Base-by-base conservation (phyloP, 2,329 filamentous ascomycete genomes). In the Pyricularia pennisetigena region DNA sequence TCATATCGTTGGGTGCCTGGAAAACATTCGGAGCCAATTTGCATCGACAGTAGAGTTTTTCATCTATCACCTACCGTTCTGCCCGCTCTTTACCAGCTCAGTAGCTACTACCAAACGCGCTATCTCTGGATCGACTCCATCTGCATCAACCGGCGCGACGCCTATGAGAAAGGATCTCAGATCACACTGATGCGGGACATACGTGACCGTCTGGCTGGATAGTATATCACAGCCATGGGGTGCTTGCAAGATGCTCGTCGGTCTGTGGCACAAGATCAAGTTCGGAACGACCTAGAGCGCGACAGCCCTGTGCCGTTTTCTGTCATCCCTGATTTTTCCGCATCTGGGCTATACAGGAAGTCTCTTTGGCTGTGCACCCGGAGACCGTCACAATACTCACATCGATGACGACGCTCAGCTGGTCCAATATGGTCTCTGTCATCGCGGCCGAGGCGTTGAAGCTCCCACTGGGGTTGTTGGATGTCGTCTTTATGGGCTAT, bases 51-150 rank as follows among this genome's bases (percentile, higher is more conserved):
- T n/a, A 4, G 7, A 14, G 24, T 28, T 16, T 59, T 28, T 12
- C 26, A 12, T 26, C 23, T 67, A 49, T 59, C 49, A 8, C 41
- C 41, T 7, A 67, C 54, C 54, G 24, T 67, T 7, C 65, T 29
- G 24, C 20, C 7, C 4, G 26, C 9, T 2, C 65, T 67, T 6
- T 54, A 35, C 23, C 49, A 32, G 6, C 65, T 59, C 9, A 54
- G 64, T 14, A 28, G 24, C 64, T 28, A 49, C 23, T n/a, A n/a
- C 64, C 20, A 28, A 26, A 20, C 30, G 30, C 30, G 41, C 24
- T 66, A 67, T 41, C 68, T 72, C 30, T 72, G 71, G 71, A 68
- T 72, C 61, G 71, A 72, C 28, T 69, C 70, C n/a, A 68, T 72
- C 5, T 72, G 71, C 67, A 70, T 71, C 70, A 69, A 72, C 66